Conservation (phyloP, 257 asterid genomes). For the Solanum ahanhuiri region DNA sequence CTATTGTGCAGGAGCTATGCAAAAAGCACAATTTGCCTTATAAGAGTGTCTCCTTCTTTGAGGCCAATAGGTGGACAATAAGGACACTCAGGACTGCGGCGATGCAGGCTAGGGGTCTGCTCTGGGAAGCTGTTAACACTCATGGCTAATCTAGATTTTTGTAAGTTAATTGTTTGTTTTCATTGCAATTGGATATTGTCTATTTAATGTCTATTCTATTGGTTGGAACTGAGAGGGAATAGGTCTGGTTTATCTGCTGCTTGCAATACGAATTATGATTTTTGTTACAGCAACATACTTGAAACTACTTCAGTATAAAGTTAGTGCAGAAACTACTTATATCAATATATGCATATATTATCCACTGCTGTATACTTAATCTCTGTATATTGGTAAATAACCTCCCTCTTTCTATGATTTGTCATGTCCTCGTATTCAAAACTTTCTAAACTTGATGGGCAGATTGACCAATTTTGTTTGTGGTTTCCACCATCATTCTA, state of each 20-base stretch:
- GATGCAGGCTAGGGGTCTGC: conserved; percentile 59
- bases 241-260: background rate
- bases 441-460: background rate
- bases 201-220: background rate
- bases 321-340: background rate
- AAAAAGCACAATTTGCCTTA: conserved; percentile 74
- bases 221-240: background rate
- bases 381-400: background rate
- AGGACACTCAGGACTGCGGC: conserved; percentile 62
- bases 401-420: background rate
- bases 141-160: conserved; percentile 41
- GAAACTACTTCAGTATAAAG: background rate
- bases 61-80: conserved; percentile 60
- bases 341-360: background rate
- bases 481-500: background rate
- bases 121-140: conserved; percentile 91
- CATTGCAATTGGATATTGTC: background rate
- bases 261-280: background rate
- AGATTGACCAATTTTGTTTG: background rate
- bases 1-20: conserved; percentile 57
- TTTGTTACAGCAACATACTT: background rate
- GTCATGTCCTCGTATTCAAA: background rate
- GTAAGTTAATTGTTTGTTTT: background rate
- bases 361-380: background rate
- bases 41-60: conserved; percentile 40